phyloP scores from a whole-genome alignment of 805 yeast genomes.

The Candida odintsovae region DNA sequence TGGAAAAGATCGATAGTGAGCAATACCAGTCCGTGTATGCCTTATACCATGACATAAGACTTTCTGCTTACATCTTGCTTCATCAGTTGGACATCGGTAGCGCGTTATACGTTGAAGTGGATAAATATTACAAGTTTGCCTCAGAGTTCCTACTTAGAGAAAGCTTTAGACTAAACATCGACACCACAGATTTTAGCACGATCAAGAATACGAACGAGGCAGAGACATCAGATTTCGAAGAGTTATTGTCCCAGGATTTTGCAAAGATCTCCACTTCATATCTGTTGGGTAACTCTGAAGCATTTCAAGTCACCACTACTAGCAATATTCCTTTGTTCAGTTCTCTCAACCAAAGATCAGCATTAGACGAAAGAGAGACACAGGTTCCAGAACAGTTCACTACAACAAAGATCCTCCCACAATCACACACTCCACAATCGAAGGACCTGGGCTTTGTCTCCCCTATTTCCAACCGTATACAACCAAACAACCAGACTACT shows the following conservation, averaged over 20 bases:
- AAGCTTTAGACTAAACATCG: conserved; percentile 38
- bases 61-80: conserved; percentile 46
- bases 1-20: conserved; percentile 31
- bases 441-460: conserved; percentile 24
- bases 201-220: conserved; percentile 5
- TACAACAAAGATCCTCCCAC: conserved; percentile 65
- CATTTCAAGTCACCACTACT: conserved; percentile 51
- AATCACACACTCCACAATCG: conserved; percentile 23
- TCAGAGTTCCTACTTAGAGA: conserved; percentile 63
- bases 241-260: conserved; percentile 50
- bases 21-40: conserved; percentile 43
- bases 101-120: conserved; percentile 44
- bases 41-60: conserved; percentile 61
- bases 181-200: conserved; percentile 11
- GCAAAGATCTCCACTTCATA: conserved; percentile 51
- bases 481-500: conserved; percentile 30
- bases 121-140: conserved; percentile 55
- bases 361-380: conserved; percentile 69
- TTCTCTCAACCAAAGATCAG: conserved; percentile 62
- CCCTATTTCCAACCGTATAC: conserved; percentile 16
- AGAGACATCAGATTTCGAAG: conserved; percentile 23
- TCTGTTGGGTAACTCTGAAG: conserved; percentile 53
- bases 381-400: conserved; percentile 62
- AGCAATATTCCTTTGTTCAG: conserved; percentile 76
- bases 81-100: conserved; percentile 44